Evolutionary conservation across 208 protist genomes (phyloP), one percentile per base, ranked within the genome.

Genomic region (Trypanosoma cruzi): DNA sequence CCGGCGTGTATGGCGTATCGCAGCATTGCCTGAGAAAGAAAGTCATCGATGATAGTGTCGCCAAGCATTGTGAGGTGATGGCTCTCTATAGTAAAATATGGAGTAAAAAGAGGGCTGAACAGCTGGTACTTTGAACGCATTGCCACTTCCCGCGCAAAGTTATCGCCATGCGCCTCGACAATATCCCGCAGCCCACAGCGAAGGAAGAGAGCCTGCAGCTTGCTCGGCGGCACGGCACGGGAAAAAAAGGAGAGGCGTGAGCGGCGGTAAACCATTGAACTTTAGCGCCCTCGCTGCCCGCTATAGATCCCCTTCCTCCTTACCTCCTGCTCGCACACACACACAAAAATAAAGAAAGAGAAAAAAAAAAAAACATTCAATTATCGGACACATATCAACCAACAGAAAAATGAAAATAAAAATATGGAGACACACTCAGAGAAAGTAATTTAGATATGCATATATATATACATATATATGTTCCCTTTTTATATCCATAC

Each of bases 61-160:
- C 90, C 90, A 2, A 90, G 73, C 20, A 80, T 81, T 10, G 90
- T 96, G 11, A 96, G 79, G 63, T 93, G 90, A 14, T 93, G 85
- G 46, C 84, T 69, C 29, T 86, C 69, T 55, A 90, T 82, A 28
- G 83, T 67, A 74, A 96, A 96, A 37, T 79, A 54, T 14, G 79
- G 48, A 0, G 73, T 77, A 36, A 87, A 75, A 13, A 85, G 62
- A 4, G 84, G 84, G 3, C 59, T 50, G 64, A 93, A 93, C 28
- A 55, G 56, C 0, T 74, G 59, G 22, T 75, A 64, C 31, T 55
- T 32, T 16, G 59, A 28, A 10, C 61, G 68, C 0, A 60, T 55
- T 7, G 77, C 42, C 18, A 63, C 67, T 1, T 46, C 32, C 32
- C 20, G 14, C 10, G 71, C 63, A 61, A 62, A 59, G 26, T 69